Percentiles rank a stretch among this genome's conserved stretches.
Evolutionary conservation across 768 basidiomycete species (phyloP).

Genomic region (Xerocomus brunneocitrinus): DNA sequence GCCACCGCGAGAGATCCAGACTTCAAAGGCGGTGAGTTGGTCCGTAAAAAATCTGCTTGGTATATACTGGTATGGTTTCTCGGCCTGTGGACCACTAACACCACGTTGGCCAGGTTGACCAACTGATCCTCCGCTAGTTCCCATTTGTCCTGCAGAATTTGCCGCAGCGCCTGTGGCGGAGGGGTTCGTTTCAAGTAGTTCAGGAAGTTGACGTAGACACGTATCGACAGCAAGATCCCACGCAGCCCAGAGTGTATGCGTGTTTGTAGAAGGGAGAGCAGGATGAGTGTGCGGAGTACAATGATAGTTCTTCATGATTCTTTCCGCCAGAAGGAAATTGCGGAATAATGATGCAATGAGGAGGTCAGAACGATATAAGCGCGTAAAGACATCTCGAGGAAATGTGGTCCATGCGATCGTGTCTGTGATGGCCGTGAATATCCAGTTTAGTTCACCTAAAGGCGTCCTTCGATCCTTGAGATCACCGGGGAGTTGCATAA

Average conservation of each 20-base stretch:
- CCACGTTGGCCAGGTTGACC: slow-evolving; percentile 20
- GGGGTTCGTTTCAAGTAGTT: slow-evolving; percentile 52
- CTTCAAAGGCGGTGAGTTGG: slow-evolving; percentile 94
- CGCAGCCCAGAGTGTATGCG: slow-evolving; percentile 92
- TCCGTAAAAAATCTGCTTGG: slow-evolving; percentile 94
- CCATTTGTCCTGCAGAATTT: slow-evolving; percentile 16
- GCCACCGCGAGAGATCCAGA: slow-evolving; percentile 95
- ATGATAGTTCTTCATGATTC: slow-evolving; percentile 97
- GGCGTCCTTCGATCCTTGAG: slow-evolving; percentile 95
- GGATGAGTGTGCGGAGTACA: slow-evolving; percentile 95
- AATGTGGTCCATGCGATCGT: slow-evolving; percentile 99
- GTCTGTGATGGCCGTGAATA: slow-evolving; percentile 97
- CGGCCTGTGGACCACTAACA: slow-evolving; percentile 20
- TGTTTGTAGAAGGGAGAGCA: slow-evolving; percentile 90
- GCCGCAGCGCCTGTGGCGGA: slow-evolving; percentile 16
- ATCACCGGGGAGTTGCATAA: slow-evolving; percentile 93
- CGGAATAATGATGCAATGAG: slow-evolving; percentile 95
- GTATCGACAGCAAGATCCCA: slow-evolving; percentile 98
- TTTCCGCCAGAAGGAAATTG: slow-evolving; percentile 94
- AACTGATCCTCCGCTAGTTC: slow-evolving; percentile 6
- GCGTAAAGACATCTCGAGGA: slow-evolving; percentile 87
- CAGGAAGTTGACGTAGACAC: slow-evolving; percentile 89
- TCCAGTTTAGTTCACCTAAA: slow-evolving; percentile 98
- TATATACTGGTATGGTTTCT: slow-evolving; percentile 65
- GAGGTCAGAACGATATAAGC: slow-evolving; percentile 91